Evolutionary conservation across 2,329 filamentous ascomycete genomes (phyloP).

Genomic region (Diaporthe destruens): DNA sequence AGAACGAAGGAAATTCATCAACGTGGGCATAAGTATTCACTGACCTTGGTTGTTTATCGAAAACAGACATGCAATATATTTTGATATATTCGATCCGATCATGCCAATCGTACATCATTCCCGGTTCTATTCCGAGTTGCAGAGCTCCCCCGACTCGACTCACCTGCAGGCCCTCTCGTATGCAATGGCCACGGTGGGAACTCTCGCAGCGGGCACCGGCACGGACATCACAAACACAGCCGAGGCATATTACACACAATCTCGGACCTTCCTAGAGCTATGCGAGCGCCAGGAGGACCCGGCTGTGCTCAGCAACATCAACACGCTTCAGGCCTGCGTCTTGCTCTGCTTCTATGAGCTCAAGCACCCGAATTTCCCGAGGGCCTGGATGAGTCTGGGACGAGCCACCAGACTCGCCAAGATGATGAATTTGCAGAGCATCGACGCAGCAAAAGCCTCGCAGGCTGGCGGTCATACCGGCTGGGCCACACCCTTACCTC

Average conservation of each 20-base stretch:
- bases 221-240: too few species aligned
- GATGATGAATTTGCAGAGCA: conserved; percentile 1
- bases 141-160: too few species aligned
- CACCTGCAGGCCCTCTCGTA: conserved; percentile 11
- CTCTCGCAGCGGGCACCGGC: too few species aligned
- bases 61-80: conserved; percentile 38
- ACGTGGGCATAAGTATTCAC: too few species aligned
- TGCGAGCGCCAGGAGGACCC: conserved; percentile 1
- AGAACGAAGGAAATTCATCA: too few species aligned
- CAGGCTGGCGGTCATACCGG: too few species aligned
- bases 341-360: conserved; percentile 7
- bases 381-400: conserved; percentile 9
- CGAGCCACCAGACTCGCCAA: not conserved
- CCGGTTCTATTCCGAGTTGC: too few species aligned
- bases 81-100: conserved; percentile 34
- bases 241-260: not conserved
- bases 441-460: conserved; percentile 6
- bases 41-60: too few species aligned
- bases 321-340: conserved; percentile 8
- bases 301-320: not conserved
- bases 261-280: not conserved
- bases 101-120: too few species aligned
- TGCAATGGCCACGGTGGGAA: conserved; percentile 29
- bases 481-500: not conserved
- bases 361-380: not conserved